A percentile compares a stretch with the other conserved stretches of the same genome.
Evolutionary conservation across 1,284 basidiomycete species (phyloP).

Genomic region (Trametes versicolor): DNA sequence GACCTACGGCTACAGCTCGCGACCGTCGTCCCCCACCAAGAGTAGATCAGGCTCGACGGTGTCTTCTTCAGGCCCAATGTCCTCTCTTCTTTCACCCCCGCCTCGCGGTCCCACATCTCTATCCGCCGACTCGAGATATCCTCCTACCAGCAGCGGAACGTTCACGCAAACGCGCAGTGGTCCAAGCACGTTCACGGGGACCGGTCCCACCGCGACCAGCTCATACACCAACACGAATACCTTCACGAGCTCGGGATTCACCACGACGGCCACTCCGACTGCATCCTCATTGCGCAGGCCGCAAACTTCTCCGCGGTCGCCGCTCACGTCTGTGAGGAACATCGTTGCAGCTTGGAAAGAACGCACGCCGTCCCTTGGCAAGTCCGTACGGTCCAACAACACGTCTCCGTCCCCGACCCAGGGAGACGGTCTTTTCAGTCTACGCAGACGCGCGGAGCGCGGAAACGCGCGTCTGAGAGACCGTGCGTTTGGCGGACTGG

Average conservation of each 20-base stretch:
- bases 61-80: slow-evolving; percentile 42
- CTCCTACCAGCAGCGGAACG: slow-evolving; percentile 48
- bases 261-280: slow-evolving; percentile 44
- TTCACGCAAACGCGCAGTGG: slow-evolving; percentile 43
- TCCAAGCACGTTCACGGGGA: slow-evolving; percentile 37
- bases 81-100: slow-evolving; percentile 52
- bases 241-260: slow-evolving; percentile 46
- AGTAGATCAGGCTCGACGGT: slow-evolving; percentile 48
- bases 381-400: slow-evolving; percentile 43
- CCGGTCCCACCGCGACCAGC: slow-evolving; percentile 34
- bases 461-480: slow-evolving; percentile 52
- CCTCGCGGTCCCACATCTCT: slow-evolving; percentile 38
- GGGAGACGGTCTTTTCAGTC: slow-evolving; percentile 66
- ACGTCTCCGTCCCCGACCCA: slow-evolving; percentile 47
- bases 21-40: slow-evolving; percentile 58
- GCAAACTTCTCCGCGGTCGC: slow-evolving; percentile 69
- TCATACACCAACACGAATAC: slow-evolving; percentile 44
- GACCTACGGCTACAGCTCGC: slow-evolving; percentile 47
- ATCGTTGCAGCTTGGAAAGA: slow-evolving; percentile 86
- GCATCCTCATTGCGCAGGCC: slow-evolving; percentile 58
- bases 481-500: slow-evolving; percentile 35
- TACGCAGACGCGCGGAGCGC: slow-evolving; percentile 66
- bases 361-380: slow-evolving; percentile 57
- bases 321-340: slow-evolving; percentile 77
- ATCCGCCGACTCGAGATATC: slow-evolving; percentile 49